Conservation (phyloP, 495 filamentous ascomycete genomes). For the Hypoxylon lenormandii region DNA sequence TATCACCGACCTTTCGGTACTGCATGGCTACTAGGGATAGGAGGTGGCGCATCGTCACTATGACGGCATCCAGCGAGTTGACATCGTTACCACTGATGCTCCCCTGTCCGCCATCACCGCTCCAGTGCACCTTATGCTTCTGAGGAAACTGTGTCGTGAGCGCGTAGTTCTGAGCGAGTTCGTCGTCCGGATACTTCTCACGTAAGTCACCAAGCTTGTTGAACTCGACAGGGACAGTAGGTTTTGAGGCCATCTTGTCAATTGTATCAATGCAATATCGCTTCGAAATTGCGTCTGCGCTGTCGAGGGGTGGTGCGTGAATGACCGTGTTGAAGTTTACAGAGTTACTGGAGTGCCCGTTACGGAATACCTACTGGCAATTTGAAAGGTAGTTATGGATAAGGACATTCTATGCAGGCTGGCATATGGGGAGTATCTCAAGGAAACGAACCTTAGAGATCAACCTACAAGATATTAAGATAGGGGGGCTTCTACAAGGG, state of each 20-base stretch:
- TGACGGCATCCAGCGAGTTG: background rate
- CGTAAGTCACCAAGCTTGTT: background rate
- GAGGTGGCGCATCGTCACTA: background rate
- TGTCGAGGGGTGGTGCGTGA: too few relatives aligned
- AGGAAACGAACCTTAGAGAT: too few relatives aligned
- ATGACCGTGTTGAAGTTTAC: too few relatives aligned
- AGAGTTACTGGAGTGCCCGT: too few relatives aligned
- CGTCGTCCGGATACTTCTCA: background rate
- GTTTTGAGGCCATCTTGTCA: background rate
- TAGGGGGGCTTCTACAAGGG: too few relatives aligned
- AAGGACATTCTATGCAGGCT: too few relatives aligned
- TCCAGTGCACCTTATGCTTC: background rate
- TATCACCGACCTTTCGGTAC: background rate
- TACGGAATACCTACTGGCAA: too few relatives aligned
- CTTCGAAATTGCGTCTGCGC: too few relatives aligned
- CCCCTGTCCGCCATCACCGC: background rate
- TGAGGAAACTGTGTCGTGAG: background rate
- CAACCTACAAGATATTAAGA: too few relatives aligned
- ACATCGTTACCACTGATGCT: background rate
- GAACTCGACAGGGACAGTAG: background rate
- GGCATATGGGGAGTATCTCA: too few relatives aligned
- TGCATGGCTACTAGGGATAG: background rate
- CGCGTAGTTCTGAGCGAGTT: background rate
- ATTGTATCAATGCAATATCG: too few relatives aligned
- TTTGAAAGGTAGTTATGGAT: too few relatives aligned